Conservation (phyloP, 176 grass and related monocot species). For the sorghum (Sorghum bicolor) region Sorghum_bicolor_NCBIv3 NC_012870.2:60940001-60940500, state of each 20-base stretch:
- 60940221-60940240: background rate
- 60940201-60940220: background rate
- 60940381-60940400: background rate
- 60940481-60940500: slow-evolving; percentile 7
- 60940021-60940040: background rate
- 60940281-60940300: background rate
- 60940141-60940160: background rate
- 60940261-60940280: slow-evolving; percentile 28
- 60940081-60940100: background rate
- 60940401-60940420: slow-evolving; percentile 33
- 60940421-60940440: background rate
- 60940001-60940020: background rate
- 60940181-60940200: too few species aligned
- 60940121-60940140: background rate
- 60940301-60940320: background rate
- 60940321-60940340: slow-evolving; percentile 5
- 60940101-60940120: background rate
- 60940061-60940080: background rate
- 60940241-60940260: background rate
- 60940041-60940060: background rate
- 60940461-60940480: background rate
- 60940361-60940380: background rate
- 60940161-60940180: background rate
- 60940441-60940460: background rate
- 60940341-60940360: slow-evolving; percentile 24